These are phyloP conservation scores for Haematococcus lacustris DNA, from an alignment of 139 green algal genomes.

Conservation along the genomic window DNA sequence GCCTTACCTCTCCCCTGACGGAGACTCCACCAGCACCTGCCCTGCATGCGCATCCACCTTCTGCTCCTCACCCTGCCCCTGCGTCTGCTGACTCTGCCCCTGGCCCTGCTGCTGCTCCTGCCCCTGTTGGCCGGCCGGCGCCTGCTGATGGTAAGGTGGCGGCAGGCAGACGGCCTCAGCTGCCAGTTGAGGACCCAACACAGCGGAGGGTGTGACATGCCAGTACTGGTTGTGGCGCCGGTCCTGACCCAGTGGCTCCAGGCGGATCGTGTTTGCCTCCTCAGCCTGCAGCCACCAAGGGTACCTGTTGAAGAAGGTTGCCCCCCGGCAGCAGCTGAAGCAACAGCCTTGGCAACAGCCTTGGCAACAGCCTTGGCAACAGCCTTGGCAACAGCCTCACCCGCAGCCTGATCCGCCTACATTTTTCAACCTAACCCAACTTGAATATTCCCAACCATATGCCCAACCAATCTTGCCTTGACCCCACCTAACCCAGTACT, in stretches of 20 bases:
- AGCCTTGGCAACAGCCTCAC: neutral
- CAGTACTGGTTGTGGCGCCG: conserved; percentile 74
- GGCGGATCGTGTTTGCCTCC: conserved; percentile 31
- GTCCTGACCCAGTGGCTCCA: conserved; percentile 70
- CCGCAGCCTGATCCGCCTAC: neutral
- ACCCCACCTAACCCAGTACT: no score
- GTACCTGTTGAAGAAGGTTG: neutral
- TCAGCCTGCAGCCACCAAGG: conserved; percentile 16
- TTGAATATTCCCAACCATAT: no score
- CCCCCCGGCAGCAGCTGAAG: neutral
- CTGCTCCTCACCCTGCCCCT: neutral
- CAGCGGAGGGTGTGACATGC: conserved; percentile 34
- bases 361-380: neutral
- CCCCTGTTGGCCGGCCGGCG: no score
- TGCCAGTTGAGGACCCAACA: neutral
- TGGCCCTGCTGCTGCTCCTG: neutral
- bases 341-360: neutral
- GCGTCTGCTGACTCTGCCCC: no score
- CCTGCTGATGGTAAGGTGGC: neutral
- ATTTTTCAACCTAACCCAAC: no score
- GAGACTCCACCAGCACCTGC: no score
- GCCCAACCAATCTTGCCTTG: no score
- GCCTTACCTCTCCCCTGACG: no score
- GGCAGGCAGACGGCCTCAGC: neutral
- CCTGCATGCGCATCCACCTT: neutral